Conservation (phyloP, 441 rosid genomes). For the Brassica balearica region DNA sequence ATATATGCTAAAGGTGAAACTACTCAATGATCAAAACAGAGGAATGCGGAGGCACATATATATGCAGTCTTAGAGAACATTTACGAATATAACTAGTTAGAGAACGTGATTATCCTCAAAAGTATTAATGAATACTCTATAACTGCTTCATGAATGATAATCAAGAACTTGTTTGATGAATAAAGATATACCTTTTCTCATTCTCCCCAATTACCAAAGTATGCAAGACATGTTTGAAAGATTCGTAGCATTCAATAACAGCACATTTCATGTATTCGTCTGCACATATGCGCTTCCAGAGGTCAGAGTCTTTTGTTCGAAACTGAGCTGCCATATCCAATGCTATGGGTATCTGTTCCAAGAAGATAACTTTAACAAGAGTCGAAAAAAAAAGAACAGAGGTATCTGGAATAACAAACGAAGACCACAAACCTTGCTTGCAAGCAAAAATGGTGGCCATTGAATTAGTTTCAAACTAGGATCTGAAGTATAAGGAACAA, state of each 20-base stretch:
- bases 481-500: slow-evolving; percentile 96
- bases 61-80: not conserved
- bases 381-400: not conserved
- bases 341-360: slow-evolving; percentile 89
- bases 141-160: slow-evolving; percentile 18
- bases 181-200: slow-evolving; percentile 80
- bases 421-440: slow-evolving; percentile 85
- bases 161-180: slow-evolving; percentile 15
- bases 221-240: slow-evolving; percentile 84
- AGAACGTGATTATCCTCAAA: not conserved
- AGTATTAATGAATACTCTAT: not conserved
- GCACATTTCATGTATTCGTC: slow-evolving; percentile 99
- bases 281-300: slow-evolving; percentile 96
- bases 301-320: slow-evolving; percentile 86
- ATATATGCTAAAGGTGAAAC: slow-evolving; percentile 8
- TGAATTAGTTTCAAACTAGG: slow-evolving; percentile 95
- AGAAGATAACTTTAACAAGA: slow-evolving; percentile 34
- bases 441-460: slow-evolving; percentile 99
- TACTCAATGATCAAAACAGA: slow-evolving; percentile 19
- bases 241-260: slow-evolving; percentile 96
- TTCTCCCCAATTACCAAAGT: slow-evolving; percentile 88
- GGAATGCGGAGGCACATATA: slow-evolving; percentile 1
- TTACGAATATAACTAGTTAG: slow-evolving; percentile 14
- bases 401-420: slow-evolving; percentile 20
- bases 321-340: slow-evolving; percentile 97